These are phyloP conservation scores for Xylariaceae sp. DNA, from an alignment of 2,329 filamentous ascomycete genomes.

Conservation along the genomic window DNA sequence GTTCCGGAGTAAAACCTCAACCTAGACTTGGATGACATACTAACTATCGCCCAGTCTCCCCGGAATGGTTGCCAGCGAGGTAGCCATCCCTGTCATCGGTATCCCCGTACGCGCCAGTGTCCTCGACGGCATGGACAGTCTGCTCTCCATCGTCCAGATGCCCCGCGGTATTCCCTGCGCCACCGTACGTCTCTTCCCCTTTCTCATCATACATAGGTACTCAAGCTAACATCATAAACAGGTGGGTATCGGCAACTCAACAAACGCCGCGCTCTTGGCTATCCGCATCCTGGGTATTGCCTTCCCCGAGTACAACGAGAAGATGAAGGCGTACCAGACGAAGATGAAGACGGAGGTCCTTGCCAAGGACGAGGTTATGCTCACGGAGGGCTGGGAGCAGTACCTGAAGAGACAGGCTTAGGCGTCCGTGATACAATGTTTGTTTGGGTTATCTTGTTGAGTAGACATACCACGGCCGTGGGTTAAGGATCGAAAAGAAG, in stretches of 20 bases:
- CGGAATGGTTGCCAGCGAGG: conserved; percentile 41
- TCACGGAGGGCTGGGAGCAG: conserved; percentile 14
- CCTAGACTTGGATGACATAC: background rate
- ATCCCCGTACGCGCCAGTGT: conserved; percentile 71
- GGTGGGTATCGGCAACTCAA: conserved; percentile 74
- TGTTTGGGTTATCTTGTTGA: background rate
- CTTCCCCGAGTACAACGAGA: conserved; percentile 50
- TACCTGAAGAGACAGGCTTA: conserved; percentile 11
- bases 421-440: background rate
- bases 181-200: conserved; percentile 36
- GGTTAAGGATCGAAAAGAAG: background rate
- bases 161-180: conserved; percentile 67
- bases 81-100: conserved; percentile 68
- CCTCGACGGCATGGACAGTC: conserved; percentile 65
- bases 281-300: conserved; percentile 59
- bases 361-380: conserved; percentile 17
- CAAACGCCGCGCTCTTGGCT: conserved; percentile 69
- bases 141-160: conserved; percentile 74
- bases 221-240: background rate
- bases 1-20: background rate
- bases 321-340: conserved; percentile 56
- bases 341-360: conserved; percentile 58
- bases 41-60: conserved; percentile 6
- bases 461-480: background rate
- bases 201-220: background rate